These are phyloP conservation scores for Candida railenensis DNA, from an alignment of 805 yeast species.

Conservation along the genomic window DNA sequence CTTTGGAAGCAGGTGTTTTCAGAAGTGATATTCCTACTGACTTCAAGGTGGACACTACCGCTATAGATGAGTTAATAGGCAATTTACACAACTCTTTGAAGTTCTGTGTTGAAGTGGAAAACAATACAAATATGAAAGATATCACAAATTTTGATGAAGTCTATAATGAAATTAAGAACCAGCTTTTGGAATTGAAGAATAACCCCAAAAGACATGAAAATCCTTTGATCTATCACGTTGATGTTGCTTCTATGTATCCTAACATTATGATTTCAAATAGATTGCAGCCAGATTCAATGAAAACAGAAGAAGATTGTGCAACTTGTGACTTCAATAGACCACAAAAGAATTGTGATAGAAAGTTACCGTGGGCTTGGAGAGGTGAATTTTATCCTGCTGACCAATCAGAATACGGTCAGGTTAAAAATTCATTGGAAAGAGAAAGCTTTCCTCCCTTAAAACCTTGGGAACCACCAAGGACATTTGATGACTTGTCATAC, in stretches of 20 bases:
- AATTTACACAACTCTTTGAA: conserved; percentile 76
- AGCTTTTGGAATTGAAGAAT: conserved; percentile 56
- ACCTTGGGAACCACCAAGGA: conserved; percentile 55
- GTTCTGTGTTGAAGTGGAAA: conserved; percentile 84
- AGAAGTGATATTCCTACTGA: conserved; percentile 79
- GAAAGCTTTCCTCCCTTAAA: conserved; percentile 70
- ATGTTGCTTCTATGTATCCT: conserved; percentile 99
- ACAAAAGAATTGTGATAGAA: conserved; percentile 88
- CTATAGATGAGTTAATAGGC: conserved; percentile 71
- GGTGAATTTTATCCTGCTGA: conserved; percentile 94
- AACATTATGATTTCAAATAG: conserved; percentile 97
- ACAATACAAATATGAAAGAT: conserved; percentile 67
- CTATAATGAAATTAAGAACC: conserved; percentile 51
- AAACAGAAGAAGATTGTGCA: conserved; percentile 92
- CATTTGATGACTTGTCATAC: conserved; percentile 74
- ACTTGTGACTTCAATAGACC: conserved; percentile 96
- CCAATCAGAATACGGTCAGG: conserved; percentile 87
- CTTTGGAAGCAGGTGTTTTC: conserved; percentile 96
- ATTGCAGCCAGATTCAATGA: conserved; percentile 97
- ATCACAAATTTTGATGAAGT: conserved; percentile 81
- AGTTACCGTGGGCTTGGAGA: conserved; percentile 97
- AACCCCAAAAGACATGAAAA: conserved; percentile 67
- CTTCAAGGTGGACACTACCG: conserved; percentile 78
- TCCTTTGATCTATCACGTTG: conserved; percentile 94
- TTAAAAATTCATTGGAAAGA: conserved; percentile 75